phyloP scores from a whole-genome alignment of 208 protist genomes.

The Herpetomonas tarakana region DNA sequence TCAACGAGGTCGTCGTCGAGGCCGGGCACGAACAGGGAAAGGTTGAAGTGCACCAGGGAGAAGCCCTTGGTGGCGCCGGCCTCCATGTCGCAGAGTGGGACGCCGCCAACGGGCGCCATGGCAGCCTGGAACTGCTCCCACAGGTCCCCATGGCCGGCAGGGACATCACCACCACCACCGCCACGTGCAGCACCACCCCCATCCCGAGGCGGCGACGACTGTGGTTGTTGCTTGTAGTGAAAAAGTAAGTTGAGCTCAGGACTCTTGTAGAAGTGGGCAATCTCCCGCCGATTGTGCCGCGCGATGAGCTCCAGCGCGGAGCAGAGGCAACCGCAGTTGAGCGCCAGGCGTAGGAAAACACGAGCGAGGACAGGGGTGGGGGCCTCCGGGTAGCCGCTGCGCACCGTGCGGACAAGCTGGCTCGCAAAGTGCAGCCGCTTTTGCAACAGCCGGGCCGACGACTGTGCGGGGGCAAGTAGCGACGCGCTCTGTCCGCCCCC shows the following conservation, averaged over 20 bases:
- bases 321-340: conserved; percentile 59
- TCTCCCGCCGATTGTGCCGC: conserved; percentile 32
- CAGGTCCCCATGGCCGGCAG: conserved; percentile 16
- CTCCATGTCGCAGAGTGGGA: conserved; percentile 38
- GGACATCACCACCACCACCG: conserved; percentile 14
- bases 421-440: conserved; percentile 6
- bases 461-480: not conserved
- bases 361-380: conserved; percentile 20
- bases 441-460: not conserved
- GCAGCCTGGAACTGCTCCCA: conserved; percentile 47
- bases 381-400: conserved; percentile 26
- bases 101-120: conserved; percentile 46
- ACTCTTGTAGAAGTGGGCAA: conserved; percentile 31
- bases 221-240: conserved; percentile 8
- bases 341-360: conserved; percentile 47
- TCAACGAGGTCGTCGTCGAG: conserved; percentile 28
- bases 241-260: conserved; percentile 6
- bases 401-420: conserved; percentile 15
- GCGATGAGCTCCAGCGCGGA: conserved; percentile 56
- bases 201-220: not conserved
- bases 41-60: conserved; percentile 39
- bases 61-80: conserved; percentile 30
- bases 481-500: not conserved
- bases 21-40: conserved; percentile 39
- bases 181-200: not conserved